Evolutionary conservation across 441 rosid species (phyloP), one percentile per base, ranked within the genome.

Genomic region (Lepidium campestre): DNA sequence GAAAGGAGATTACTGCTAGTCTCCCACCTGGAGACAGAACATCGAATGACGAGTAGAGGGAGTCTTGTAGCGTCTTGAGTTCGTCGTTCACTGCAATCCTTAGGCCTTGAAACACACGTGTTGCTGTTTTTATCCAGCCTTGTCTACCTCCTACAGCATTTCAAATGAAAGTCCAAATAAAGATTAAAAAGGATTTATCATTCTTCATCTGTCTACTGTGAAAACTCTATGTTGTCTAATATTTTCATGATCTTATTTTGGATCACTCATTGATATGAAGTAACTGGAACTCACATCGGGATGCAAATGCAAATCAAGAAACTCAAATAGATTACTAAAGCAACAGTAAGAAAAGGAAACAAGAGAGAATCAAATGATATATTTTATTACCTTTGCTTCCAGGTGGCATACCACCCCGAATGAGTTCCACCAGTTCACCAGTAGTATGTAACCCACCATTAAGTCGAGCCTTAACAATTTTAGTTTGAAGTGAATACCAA

Each of bases 91-190:
- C 98, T 29, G 97, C 96, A 18, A 90, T 93, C 68, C 98, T 80
- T 47, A 93, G 83, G 34, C 96, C 95, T 71, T 93, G 99, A 59
- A 91, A 93, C 52, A 91, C 97, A 58, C 96, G 81, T 22, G 95
- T 89, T 37, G 99, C 99, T n/a, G 96, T 89, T 77, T 93, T 91
- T 75, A 93, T 81, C 97, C 96, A 93, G 65, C 99, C 96, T 78
- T 84, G 99, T 80, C 97, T 84, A 59, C 97, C 93, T 44, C 85
- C 97, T 88, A 71, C 10, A 46, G 10, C 18, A 74, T 62, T 37
- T 71, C 64, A 49, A 22, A 65, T 3, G 14, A 10, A 23, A 25
- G 22, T 23, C n/a, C 1, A 12, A 9, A 8, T 35, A 3, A 7
- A 45, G 37, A 46, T 12, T 13, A 5, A 5, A 36, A 27, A 42